Evolutionary conservation across 352 stramenopile species (phyloP).

Genomic region (Globisporangium irregulare): DNA sequence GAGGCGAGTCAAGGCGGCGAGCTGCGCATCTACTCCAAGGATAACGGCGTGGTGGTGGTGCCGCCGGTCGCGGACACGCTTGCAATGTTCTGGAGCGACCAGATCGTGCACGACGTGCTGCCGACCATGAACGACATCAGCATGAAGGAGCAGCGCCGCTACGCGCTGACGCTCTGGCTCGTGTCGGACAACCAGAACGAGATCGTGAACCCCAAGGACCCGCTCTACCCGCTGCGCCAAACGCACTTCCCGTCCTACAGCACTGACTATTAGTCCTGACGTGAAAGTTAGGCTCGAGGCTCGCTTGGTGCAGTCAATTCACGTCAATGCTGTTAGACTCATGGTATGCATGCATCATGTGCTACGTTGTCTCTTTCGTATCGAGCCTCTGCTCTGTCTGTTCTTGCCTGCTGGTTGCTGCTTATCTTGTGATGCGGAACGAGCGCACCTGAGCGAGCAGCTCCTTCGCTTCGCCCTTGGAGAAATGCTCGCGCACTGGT

Average conservation of each 20-base stretch:
- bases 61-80: conserved; percentile 69
- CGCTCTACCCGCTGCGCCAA: conserved; percentile 32
- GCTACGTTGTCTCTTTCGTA: not conserved
- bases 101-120: conserved; percentile 82
- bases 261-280: conserved; percentile 13
- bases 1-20: conserved; percentile 46
- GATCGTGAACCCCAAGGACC: conserved; percentile 42
- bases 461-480: conserved; percentile 92
- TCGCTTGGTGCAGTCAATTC: not conserved
- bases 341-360: not conserved
- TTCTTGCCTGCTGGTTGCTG: not conserved
- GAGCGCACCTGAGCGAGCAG: conserved; percentile 95
- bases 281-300: not conserved
- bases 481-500: conserved; percentile 97
- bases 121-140: conserved; percentile 45
- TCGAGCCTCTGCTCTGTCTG: not conserved
- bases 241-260: conserved; percentile 32
- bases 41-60: conserved; percentile 45
- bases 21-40: conserved; percentile 44
- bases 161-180: conserved; percentile 90
- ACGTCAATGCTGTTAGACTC: not conserved
- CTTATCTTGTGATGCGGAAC: conserved; percentile 94
- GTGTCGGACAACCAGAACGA: conserved; percentile 42
- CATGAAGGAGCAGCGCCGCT: conserved; percentile 33
- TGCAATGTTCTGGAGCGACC: conserved; percentile 86